Percentiles rank a stretch among this genome's conserved stretches.
Evolutionary conservation across 805 yeast genomes (phyloP).

Genomic region (Clavispora carvajalis): DNA sequence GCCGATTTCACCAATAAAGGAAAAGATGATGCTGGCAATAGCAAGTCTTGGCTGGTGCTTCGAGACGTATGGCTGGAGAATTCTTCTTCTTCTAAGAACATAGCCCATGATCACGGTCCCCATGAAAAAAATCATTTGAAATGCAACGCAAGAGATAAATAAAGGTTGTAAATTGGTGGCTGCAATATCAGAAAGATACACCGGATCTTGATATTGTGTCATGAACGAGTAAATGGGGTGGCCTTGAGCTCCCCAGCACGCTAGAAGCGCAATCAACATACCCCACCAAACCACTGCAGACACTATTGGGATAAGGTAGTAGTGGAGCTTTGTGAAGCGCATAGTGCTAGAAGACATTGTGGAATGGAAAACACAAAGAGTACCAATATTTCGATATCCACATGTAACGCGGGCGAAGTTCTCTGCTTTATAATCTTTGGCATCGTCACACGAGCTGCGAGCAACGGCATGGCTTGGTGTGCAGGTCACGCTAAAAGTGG

Average conservation of each 20-base stretch:
- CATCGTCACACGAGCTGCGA: not conserved
- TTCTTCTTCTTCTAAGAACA: constrained; percentile 50
- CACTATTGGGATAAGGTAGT: constrained; percentile 58
- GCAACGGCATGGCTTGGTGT: not conserved
- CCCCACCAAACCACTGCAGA: constrained; percentile 81
- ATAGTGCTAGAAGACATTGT: constrained; percentile 9
- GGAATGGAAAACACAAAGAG: not conserved
- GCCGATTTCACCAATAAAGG: constrained; percentile 62
- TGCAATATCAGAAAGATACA: constrained; percentile 81
- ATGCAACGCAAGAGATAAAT: constrained; percentile 71
- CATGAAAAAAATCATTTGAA: constrained; percentile 72
- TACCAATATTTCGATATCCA: too few species aligned
- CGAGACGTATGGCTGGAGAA: constrained; percentile 50
- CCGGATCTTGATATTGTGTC: constrained; percentile 41
- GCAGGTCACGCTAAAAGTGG: not conserved
- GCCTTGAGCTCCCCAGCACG: constrained; percentile 79
- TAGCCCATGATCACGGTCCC: constrained; percentile 61
- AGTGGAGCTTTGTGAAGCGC: constrained; percentile 41
- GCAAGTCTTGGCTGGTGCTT: constrained; percentile 39
- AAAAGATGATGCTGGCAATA: constrained; percentile 39
- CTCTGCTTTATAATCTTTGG: not conserved
- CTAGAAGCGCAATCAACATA: constrained; percentile 75
- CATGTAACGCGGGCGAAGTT: not conserved
- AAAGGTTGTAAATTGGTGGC: constrained; percentile 83
- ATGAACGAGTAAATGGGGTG: constrained; percentile 62